Evolutionary conservation across 441 rosid genomes (phyloP).

Genomic region (Brassica hybrid): DNA sequence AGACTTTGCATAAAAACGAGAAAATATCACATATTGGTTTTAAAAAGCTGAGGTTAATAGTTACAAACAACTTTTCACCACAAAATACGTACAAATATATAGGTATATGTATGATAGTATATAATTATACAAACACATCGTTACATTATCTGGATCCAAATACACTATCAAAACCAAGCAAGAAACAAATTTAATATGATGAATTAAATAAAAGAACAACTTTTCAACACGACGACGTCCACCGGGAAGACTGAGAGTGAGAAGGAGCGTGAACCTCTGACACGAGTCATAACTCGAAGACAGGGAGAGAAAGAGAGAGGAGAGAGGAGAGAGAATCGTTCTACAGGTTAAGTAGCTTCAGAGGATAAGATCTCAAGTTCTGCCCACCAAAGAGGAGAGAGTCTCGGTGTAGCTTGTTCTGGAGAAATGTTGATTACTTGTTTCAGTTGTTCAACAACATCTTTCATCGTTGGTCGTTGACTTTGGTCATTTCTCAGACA

Average conservation of each 20-base stretch:
- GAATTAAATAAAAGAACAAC: conserved; percentile 11
- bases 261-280: conserved; percentile 17
- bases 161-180: conserved; percentile 43
- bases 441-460: conserved; percentile 53
- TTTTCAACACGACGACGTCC: too few relatives aligned
- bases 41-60: conserved; percentile 1
- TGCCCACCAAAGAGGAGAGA: conserved; percentile 96
- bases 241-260: conserved; percentile 4
- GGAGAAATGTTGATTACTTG: conserved; percentile 61
- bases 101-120: conserved; percentile 36
- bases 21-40: background rate
- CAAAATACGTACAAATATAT: conserved; percentile 23
- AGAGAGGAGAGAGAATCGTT: conserved; percentile 28
- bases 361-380: conserved; percentile 84
- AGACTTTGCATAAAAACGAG: background rate
- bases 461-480: conserved; percentile 70
- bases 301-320: too few relatives aligned
- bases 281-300: conserved; percentile 16
- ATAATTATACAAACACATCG: conserved; percentile 31
- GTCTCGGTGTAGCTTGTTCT: conserved; percentile 84
- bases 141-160: conserved; percentile 29
- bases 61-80: conserved; percentile 28
- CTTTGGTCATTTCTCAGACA: conserved; percentile 60
- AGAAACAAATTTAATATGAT: conserved; percentile 27
- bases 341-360: conserved; percentile 60